Percentiles rank a stretch among this genome's conserved stretches.
phyloP scores from a whole-genome alignment of 2,329 filamentous ascomycete genomes.

The Fusarium nygamai region DNA sequence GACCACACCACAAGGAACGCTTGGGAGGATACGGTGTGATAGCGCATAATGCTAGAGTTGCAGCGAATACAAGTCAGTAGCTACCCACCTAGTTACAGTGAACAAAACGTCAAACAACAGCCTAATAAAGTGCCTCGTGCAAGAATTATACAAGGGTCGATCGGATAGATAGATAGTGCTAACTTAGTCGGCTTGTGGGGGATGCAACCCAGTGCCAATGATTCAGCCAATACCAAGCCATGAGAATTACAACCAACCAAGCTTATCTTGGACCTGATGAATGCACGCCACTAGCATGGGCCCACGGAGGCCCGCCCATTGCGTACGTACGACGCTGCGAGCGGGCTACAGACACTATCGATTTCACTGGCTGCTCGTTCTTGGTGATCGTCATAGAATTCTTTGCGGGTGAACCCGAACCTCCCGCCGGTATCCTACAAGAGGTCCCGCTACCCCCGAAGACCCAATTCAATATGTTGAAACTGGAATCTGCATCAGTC shows the following conservation, averaged over 20 bases:
- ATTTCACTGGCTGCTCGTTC: background rate
- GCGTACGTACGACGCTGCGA: conserved; percentile 7
- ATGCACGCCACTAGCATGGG: conserved; percentile 14
- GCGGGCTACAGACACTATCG: background rate
- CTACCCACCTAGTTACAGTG: background rate
- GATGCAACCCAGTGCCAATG: background rate
- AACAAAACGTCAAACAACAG: background rate
- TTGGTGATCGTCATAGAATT: conserved; percentile 6
- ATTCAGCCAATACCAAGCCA: conserved; percentile 8
- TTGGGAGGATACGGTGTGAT: conserved; percentile 7
- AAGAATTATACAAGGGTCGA: background rate
- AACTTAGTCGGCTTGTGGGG: conserved; percentile 14
- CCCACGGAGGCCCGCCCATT: conserved; percentile 2
- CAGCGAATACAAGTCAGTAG: background rate
- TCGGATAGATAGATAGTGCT: background rate
- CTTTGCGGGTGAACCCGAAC: background rate
- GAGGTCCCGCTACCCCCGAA: background rate
- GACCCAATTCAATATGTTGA: background rate
- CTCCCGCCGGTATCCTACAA: conserved; percentile 1
- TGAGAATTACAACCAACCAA: background rate
- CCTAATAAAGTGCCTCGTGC: background rate
- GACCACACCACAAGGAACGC: background rate
- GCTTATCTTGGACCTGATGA: conserved; percentile 12
- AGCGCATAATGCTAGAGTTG: background rate
- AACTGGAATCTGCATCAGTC: background rate